Conservation (phyloP, 116 monocot species). For the Thalassia testudinum region DNA sequence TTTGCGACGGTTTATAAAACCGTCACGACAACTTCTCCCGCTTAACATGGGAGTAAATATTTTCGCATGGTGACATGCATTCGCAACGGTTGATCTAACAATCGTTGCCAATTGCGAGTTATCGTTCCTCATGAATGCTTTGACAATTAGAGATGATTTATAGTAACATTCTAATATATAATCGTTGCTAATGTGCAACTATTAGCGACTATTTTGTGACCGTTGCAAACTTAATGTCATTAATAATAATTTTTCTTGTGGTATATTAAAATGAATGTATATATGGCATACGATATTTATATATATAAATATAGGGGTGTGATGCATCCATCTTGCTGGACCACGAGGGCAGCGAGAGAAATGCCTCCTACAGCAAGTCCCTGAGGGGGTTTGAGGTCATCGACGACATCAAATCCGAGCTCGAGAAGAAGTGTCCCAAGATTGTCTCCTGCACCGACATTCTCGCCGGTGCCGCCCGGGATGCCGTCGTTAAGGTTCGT, state of each 20-base stretch:
- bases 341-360: conserved; percentile 13
- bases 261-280: background rate
- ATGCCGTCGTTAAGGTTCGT: conserved; percentile 11
- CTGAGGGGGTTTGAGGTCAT: conserved; percentile 46
- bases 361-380: background rate
- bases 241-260: background rate
- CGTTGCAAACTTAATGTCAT: too few relatives aligned
- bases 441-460: conserved; percentile 59
- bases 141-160: too few relatives aligned
- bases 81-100: too few relatives aligned
- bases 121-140: too few relatives aligned
- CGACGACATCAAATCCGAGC: conserved; percentile 39
- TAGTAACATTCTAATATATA: background rate
- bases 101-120: too few relatives aligned
- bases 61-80: too few relatives aligned
- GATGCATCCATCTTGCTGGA: conserved; percentile 13
- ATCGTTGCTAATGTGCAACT: too few relatives aligned
- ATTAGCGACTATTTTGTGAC: too few relatives aligned
- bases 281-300: too few relatives aligned
- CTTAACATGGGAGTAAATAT: background rate
- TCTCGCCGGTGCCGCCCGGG: conserved; percentile 33
- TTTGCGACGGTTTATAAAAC: too few relatives aligned
- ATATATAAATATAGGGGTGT: conserved; percentile 6
- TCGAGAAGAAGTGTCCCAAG: conserved; percentile 38
- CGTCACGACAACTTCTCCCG: too few relatives aligned